Conservation (phyloP, 192 early-diverging fungal genomes). For the Coemansia sp. region DNA sequence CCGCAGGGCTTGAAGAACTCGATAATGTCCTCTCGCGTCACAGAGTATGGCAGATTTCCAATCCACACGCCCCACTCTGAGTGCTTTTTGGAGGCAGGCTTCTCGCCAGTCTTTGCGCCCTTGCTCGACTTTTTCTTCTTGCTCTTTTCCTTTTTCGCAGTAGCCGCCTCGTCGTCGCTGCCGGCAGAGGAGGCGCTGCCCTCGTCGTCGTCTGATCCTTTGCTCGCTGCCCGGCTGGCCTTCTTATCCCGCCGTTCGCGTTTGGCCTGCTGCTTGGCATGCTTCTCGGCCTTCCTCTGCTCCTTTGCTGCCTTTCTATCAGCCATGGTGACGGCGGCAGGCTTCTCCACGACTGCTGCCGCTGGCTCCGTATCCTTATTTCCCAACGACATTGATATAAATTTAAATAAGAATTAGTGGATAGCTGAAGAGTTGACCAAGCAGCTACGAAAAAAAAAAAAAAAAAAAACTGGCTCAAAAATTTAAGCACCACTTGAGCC, state of each 20-base stretch:
- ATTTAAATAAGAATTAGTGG: neutral
- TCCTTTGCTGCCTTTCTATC: constrained; percentile 8
- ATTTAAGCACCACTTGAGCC: constrained; percentile 1
- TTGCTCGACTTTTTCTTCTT: constrained; percentile 45
- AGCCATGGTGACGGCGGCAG: neutral
- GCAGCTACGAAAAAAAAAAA: constrained; percentile 6
- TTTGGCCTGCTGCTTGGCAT: constrained; percentile 46
- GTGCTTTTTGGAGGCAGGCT: constrained; percentile 44
- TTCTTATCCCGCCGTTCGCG: constrained; percentile 4
- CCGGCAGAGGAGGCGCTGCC: neutral
- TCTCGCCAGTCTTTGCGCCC: constrained; percentile 41
- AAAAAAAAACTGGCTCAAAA: constrained; percentile 1
- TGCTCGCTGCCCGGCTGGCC: neutral
- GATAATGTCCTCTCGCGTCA: constrained; percentile 57
- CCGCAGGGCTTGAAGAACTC: constrained; percentile 61
- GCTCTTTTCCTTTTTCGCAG: constrained; percentile 42
- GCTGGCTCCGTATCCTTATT: neutral
- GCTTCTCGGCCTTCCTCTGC: constrained; percentile 29
- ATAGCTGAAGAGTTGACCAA: neutral
- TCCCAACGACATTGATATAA: constrained; percentile 4
- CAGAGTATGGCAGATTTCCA: constrained; percentile 69
- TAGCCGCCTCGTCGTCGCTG: constrained; percentile 45
- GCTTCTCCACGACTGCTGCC: neutral
- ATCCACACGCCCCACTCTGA: constrained; percentile 73
- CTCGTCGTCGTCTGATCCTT: constrained; percentile 19